A percentile compares a stretch with the other conserved stretches of the same genome.
These are phyloP conservation scores for Trichophyton mentagrophytes DNA, from an alignment of 2,329 filamentous ascomycete genomes.

Conservation along the genomic window DNA sequence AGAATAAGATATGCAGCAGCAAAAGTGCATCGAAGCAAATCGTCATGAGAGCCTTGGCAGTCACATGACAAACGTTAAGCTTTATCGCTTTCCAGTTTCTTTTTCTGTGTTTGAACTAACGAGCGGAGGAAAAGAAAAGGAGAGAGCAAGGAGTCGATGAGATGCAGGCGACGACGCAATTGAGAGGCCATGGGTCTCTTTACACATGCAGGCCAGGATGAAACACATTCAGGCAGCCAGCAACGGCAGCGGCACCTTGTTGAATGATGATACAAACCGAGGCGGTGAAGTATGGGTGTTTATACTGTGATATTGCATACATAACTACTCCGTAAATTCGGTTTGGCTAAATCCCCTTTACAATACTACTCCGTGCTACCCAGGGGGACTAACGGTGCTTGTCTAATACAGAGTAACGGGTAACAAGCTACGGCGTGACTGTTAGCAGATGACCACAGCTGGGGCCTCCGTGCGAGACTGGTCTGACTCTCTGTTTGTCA, in stretches of 20 bases:
- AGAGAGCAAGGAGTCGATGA: neutral
- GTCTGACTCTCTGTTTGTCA: neutral
- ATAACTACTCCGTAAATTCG: neutral
- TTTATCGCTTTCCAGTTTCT: neutral
- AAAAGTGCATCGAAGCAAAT: neutral
- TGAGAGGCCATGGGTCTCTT: neutral
- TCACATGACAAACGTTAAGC: neutral
- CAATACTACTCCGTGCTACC: neutral
- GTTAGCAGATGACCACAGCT: neutral
- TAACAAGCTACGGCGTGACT: neutral
- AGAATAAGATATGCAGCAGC: neutral
- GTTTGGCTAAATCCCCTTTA: neutral
- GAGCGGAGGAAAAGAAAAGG: neutral
- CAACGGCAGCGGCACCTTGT: neutral
- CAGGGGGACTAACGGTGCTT: neutral
- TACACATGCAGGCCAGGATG: neutral
- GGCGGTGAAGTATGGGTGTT: neutral
- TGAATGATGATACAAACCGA: neutral
- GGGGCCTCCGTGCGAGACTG: neutral
- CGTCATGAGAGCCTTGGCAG: neutral
- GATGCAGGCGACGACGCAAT: neutral
- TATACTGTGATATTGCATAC: neutral
- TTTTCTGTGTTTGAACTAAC: neutral
- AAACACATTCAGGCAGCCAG: neutral
- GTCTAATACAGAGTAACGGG: neutral